Evolutionary conservation across 257 asterid genomes (phyloP).

Genomic region (Marsdenia floribunda): DNA sequence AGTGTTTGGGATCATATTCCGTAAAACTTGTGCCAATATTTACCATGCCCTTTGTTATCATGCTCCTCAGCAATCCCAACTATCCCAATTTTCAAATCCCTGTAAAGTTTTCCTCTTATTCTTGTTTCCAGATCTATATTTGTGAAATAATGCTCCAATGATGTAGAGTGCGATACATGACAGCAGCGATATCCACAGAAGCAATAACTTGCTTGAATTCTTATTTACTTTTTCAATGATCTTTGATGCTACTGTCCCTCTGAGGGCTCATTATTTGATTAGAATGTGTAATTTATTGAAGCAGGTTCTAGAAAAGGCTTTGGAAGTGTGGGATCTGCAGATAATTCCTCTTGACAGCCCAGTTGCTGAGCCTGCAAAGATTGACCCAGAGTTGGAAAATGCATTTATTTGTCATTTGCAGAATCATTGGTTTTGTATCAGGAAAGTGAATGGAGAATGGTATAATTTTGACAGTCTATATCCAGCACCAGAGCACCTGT

Average conservation of each 20-base stretch:
- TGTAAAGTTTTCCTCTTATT: background rate
- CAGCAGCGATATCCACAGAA: background rate
- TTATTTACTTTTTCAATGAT: background rate
- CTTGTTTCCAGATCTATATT: background rate
- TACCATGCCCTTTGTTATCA: background rate
- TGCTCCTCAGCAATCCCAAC: background rate
- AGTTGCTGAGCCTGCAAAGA: slow-evolving; percentile 84
- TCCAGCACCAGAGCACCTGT: slow-evolving; percentile 84
- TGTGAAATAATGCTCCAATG: background rate
- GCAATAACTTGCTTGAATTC: background rate
- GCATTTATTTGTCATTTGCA: slow-evolving; percentile 88
- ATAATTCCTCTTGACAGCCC: slow-evolving; percentile 92
- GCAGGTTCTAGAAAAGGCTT: slow-evolving; percentile 85
- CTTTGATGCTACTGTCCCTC: background rate
- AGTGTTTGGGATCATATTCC: background rate
- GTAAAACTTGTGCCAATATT: background rate
- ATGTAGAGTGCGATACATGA: background rate
- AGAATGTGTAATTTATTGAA: background rate
- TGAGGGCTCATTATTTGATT: background rate
- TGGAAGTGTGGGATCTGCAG: slow-evolving; percentile 94
- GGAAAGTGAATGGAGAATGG: slow-evolving; percentile 90
- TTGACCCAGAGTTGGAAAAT: slow-evolving; percentile 83
- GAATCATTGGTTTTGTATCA: slow-evolving; percentile 93
- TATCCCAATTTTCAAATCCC: background rate
- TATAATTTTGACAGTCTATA: slow-evolving; percentile 46